Base-by-base conservation (phyloP, 1,284 basidiomycete species). In the Phaffia rhodozyma region DNA sequence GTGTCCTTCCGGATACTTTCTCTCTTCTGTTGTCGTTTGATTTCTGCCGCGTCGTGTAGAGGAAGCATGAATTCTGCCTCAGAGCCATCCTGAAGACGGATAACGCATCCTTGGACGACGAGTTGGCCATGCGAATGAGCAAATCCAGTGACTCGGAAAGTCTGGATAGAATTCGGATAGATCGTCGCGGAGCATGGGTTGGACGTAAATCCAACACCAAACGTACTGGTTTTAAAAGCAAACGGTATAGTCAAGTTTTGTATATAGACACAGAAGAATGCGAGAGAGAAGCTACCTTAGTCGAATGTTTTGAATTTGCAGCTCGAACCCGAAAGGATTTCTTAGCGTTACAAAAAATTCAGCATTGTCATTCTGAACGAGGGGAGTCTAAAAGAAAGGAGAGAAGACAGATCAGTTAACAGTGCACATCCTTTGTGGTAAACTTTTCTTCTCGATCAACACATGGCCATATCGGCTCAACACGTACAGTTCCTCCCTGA, bases 271-370 rank as follows among this genome's bases (percentile, higher is more conserved):
- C 0, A 48, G 6, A 16, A 20, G 27, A 56, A 23, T 13, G 29
- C 5, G 23, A 32, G 21, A 23, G 38, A 23, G 3, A 51, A 72
- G 77, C 69, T 70, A 91, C 91, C 90, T 87, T 11, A 97, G 78
- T 13, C 84, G 82, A 38, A 97, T 72, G 67, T 83, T 84, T 66
- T 89, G 84, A 30, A 97, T 74, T 66, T 96, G 90, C 13, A 98
- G 79, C 66, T 92, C 89, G 73, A 97, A 91, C 1, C 87, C 82
- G 71, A 88, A 94, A 0, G 91, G 89, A 72, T 98, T 98, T 66
- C 85, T 82, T n/a, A 98, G 76, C 13, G 87, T 86, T 34, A 97
- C 80, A 32, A 85, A 80, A 67, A 97, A 82, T 69, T 94, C 89
- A 23, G 91, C 78, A 3, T 76, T 74, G 74, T 98, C 94, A 67